phyloP scores from a whole-genome alignment of 192 early-diverging fungal genomes.

The Coemansia sp. region DNA sequence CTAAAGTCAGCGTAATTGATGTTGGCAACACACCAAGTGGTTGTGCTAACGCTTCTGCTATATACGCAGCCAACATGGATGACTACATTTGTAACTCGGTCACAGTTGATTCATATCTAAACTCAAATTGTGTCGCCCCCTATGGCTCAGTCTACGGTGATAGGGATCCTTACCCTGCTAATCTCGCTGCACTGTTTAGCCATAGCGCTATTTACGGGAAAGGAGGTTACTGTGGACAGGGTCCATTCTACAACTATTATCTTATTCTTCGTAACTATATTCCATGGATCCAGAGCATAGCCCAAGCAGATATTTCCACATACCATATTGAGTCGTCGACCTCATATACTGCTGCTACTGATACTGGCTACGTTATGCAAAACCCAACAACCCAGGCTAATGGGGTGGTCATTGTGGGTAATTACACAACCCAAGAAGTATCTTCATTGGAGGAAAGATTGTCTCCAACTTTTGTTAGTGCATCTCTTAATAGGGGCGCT shows the following conservation, averaged over 20 bases:
- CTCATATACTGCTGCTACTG: constrained; percentile 8
- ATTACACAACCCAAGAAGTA: background rate
- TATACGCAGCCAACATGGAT: constrained; percentile 16
- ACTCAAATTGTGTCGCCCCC: constrained; percentile 19
- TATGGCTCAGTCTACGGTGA: constrained; percentile 23
- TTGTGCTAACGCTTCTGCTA: background rate
- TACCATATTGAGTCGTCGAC: constrained; percentile 9
- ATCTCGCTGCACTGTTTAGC: constrained; percentile 21
- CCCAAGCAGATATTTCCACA: background rate
- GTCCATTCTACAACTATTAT: constrained; percentile 29
- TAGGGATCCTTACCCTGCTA: background rate
- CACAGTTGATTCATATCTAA: constrained; percentile 5
- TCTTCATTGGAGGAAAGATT: too few species aligned
- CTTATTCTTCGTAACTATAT: constrained; percentile 34
- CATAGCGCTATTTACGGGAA: constrained; percentile 16
- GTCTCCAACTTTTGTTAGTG: too few species aligned
- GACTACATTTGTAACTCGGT: constrained; percentile 22
- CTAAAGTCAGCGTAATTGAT: background rate
- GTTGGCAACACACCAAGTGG: background rate
- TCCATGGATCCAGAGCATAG: constrained; percentile 14
- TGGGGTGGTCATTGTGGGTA: constrained; percentile 5
- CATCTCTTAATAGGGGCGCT: background rate
- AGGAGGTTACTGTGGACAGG: constrained; percentile 16
- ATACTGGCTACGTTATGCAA: constrained; percentile 6
- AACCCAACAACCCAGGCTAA: background rate